Evolutionary conservation across 2,329 filamentous ascomycete genomes (phyloP), one percentile per base, ranked within the genome.

Genomic region (Bipolaris zeicola): DNA sequence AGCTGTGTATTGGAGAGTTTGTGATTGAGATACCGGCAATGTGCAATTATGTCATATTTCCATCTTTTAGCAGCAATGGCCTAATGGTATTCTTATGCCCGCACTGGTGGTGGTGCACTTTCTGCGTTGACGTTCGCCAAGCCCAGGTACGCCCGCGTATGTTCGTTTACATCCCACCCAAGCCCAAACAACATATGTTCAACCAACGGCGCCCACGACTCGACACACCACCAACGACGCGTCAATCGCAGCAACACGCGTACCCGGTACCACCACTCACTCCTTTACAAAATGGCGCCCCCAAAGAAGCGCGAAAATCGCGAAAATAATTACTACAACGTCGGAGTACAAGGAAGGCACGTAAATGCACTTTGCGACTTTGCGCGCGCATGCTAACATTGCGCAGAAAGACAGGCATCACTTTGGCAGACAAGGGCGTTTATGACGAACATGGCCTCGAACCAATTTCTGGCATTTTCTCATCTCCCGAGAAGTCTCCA

Each of bases 391-490:
- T 38, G 18, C 61, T 68, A 11, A 72, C 38, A 36, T 47, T 31
- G 20, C 22, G 47, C 66, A 97, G 94, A 66, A 96, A 96, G 83
- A 99, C 95, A 0, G 95, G 95, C 42, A 85, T 96, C 24, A 89
- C 87, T 1, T 78, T 98, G 31, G 86, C 87, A 68, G 91, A 96
- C 69, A 87, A 82, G 52, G 91, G 91, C 50, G 81, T 88, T 58
- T 89, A 92, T 78, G 94, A 98, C 78, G 92, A 96, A 74, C 83
- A 96, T 82, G 95, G 94, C 76, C 87, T 99, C 81, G 92, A 97
- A 74, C 89, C 91, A 34, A 84, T 96, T 56, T 90, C 94, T 34
- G 86, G 87, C 64, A 86, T 98, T 63, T 96, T 96, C 76, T 97
- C 93, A 7, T 96, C 93, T 18, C 92, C 93, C 13, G 85, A 86